Percentiles rank a stretch among this genome's conserved stretches.
These are phyloP conservation scores for Cornus controversa DNA, from an alignment of 148 eudicot genomes.

Conservation along the genomic window DNA sequence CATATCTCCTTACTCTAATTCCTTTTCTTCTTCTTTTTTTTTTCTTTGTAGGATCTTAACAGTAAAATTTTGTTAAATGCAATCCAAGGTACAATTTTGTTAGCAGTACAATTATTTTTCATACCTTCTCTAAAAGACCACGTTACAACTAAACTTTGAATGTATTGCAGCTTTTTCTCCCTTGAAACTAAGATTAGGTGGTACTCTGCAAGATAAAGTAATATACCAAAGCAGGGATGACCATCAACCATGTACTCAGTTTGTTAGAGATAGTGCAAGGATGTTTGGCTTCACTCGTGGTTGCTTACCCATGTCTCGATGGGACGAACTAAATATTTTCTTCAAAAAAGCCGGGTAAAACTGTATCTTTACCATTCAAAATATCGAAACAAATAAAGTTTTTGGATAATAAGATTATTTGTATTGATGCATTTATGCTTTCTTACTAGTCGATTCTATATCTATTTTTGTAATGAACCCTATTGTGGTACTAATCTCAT, in stretches of 20 bases:
- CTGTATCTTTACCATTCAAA: no score
- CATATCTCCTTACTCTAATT: not conserved
- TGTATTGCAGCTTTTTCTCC: slow-evolving; percentile 59
- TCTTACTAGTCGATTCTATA: no score
- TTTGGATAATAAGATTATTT: no score
- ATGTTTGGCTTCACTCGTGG: slow-evolving; percentile 55
- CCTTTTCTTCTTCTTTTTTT: no score
- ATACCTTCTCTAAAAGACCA: not conserved
- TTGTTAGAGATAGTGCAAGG: slow-evolving; percentile 23
- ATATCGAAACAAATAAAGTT: no score
- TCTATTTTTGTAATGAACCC: not conserved
- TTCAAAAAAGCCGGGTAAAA: slow-evolving; percentile 53
- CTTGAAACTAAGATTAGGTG: slow-evolving; percentile 76
- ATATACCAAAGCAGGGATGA: slow-evolving; percentile 44
- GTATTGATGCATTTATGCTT: no score
- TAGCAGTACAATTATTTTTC: no score
- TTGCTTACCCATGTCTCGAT: slow-evolving; percentile 61
- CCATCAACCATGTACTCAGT: slow-evolving; percentile 38
- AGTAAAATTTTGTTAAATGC: slow-evolving; percentile 46
- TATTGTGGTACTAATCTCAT: not conserved
- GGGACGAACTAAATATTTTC: slow-evolving; percentile 69
- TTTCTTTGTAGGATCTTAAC: slow-evolving; percentile 47
- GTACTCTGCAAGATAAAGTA: slow-evolving; percentile 65
- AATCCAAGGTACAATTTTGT: slow-evolving; percentile 44
- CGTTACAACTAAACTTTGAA: not conserved